Evolutionary conservation across 257 asterid genomes (phyloP), one percentile per base, ranked within the genome.

Genomic region (Nicotiana noctiflora): DNA sequence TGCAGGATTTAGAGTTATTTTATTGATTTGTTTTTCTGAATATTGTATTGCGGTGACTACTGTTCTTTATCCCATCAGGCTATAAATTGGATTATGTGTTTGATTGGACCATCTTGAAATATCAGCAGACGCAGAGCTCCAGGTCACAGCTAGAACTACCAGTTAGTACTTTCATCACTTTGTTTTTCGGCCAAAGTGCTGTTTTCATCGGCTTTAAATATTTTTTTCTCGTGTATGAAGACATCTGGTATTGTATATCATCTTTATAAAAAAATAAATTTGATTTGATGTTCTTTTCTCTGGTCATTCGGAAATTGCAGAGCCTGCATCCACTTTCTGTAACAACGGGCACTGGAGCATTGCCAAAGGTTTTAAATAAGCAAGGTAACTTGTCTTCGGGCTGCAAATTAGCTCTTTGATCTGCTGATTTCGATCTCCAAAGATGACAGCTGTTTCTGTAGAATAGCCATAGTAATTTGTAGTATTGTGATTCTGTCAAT

Each of bases 101-200:
- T 77, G 87, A 84, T 27, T 84, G 87, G 87, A 80, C 87, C 37
- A 81, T 84, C 57, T 75, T 84, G 80, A 84, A 84, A 75, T 81
- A 84, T 31, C 87, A 84, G 75, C 87, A 84, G 34, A 67, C 85
- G 4, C 85, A 84, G 61, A 81, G 79, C 81, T 21, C 55, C 12
- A 78, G 46, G 60, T 40, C 81, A 6, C 81, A 40, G 40, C 81
- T 78, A 57, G 72, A 78, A 59, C 70, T 63, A 78, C 81, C 74
- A 6, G 81, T 78, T 37, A 78, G 74, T 60, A 60, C 74, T 44
- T 78, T 60, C 74, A 60, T 56, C 9, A 59, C 81, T 59, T 77
- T 10, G 51, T 78, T 12, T 29, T 37, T 27, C 3, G 25, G 56
- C 1, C 32, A n/a, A 57, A 59, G 55, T n/a, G 21, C 49, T 77